Evolutionary conservation across 805 yeast genomes (phyloP).

Genomic region (Candida patagonica): DNA sequence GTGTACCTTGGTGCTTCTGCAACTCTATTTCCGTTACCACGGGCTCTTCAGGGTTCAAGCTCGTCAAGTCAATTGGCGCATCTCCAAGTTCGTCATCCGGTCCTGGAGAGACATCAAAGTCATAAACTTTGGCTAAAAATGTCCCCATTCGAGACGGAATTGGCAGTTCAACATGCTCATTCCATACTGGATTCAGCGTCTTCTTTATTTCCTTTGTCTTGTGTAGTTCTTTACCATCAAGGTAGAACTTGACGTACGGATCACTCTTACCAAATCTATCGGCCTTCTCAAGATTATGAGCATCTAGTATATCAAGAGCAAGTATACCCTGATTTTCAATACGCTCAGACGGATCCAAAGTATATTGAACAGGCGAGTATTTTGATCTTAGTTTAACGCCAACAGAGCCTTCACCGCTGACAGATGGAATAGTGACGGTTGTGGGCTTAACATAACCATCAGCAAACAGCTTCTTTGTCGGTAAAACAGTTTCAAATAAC

Average conservation of each 20-base stretch:
- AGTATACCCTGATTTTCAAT: conserved; percentile 67
- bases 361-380: conserved; percentile 64
- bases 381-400: conserved; percentile 52
- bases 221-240: conserved; percentile 55
- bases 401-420: conserved; percentile 37
- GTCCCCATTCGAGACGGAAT: conserved; percentile 53
- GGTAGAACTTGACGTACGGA: conserved; percentile 66
- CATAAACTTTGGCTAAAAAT: conserved; percentile 52
- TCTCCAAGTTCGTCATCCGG: conserved; percentile 75
- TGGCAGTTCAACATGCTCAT: conserved; percentile 53
- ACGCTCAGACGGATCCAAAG: conserved; percentile 65
- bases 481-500: conserved; percentile 52
- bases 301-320: conserved; percentile 51
- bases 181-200: conserved; percentile 86
- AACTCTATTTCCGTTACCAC: conserved; percentile 45
- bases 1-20: conserved; percentile 48
- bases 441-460: conserved; percentile 57
- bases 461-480: conserved; percentile 57
- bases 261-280: conserved; percentile 91
- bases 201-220: conserved; percentile 77
- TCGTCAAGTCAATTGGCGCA: conserved; percentile 46
- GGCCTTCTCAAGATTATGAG: conserved; percentile 66
- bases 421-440: conserved; percentile 36
- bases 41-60: conserved; percentile 50
- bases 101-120: conserved; percentile 92